These are phyloP conservation scores for Zygoascus hellenicus DNA, from an alignment of 1,139 yeast species.

Conservation along the genomic window DNA sequence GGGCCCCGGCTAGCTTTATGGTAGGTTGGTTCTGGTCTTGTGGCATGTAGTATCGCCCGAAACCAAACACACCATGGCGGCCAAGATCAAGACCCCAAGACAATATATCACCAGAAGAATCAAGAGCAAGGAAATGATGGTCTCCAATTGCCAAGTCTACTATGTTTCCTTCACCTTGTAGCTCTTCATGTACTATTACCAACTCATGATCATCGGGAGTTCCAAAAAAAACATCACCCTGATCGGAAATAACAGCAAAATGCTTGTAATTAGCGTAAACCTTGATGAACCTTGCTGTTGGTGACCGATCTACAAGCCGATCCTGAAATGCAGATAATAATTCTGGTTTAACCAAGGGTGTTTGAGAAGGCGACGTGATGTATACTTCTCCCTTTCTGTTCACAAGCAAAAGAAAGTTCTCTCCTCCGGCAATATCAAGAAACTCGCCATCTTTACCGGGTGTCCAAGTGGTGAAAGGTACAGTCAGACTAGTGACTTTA, in stretches of 20 bases:
- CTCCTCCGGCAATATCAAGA: constrained; percentile 31
- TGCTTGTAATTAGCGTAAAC: constrained; percentile 46
- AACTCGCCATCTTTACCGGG: constrained; percentile 25
- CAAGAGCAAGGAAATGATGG: constrained; percentile 61
- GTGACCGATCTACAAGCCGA: constrained; percentile 7
- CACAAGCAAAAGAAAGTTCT: constrained; percentile 47
- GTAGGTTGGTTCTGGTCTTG: background rate
- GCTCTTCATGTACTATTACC: constrained; percentile 37
- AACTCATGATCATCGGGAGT: constrained; percentile 21
- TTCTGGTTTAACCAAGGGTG: constrained; percentile 9
- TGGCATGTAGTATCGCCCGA: constrained; percentile 39
- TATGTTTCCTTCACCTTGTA: constrained; percentile 50
- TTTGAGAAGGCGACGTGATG: constrained; percentile 33
- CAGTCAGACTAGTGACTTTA: constrained; percentile 14
- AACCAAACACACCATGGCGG: constrained; percentile 64
- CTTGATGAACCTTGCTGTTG: constrained; percentile 25
- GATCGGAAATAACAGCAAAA: constrained; percentile 51
- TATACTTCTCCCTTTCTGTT: constrained; percentile 43
- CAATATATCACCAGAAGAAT: constrained; percentile 52
- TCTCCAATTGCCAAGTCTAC: constrained; percentile 61
- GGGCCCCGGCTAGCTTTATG: constrained; percentile 25
- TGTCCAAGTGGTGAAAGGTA: constrained; percentile 18
- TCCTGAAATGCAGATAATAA: constrained; percentile 13
- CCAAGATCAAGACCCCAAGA: constrained; percentile 68
- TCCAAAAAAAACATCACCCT: constrained; percentile 47